Evolutionary conservation across 2,329 filamentous ascomycete genomes (phyloP).

Genomic region (Clonostachys chloroleuca): DNA sequence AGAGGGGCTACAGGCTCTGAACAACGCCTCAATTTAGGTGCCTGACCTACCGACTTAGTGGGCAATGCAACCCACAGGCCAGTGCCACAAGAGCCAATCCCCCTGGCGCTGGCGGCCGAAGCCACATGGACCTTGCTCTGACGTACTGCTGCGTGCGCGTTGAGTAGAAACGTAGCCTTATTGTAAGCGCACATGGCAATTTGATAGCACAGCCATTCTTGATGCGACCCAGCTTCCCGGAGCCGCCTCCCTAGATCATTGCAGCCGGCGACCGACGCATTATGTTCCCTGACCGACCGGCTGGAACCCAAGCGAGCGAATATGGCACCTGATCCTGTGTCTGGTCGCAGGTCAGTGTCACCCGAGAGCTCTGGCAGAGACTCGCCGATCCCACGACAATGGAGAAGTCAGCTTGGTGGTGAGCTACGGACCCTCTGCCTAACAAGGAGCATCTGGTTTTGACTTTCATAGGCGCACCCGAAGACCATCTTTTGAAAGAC

Average conservation of each 20-base stretch:
- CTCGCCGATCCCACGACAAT: slow-evolving; percentile 70
- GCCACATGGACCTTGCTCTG: too few relatives aligned
- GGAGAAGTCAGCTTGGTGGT: slow-evolving; percentile 72
- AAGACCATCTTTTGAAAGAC: slow-evolving; percentile 55
- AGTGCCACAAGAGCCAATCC: too few relatives aligned
- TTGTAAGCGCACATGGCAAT: not conserved
- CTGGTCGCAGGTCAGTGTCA: slow-evolving; percentile 57
- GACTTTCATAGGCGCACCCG: slow-evolving; percentile 17
- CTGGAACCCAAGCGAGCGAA: slow-evolving; percentile 16
- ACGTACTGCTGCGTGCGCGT: too few relatives aligned
- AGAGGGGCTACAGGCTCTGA: too few relatives aligned
- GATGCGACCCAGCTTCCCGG: too few relatives aligned
- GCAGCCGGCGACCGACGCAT: not conserved
- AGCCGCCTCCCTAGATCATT: too few relatives aligned
- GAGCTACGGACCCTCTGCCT: slow-evolving; percentile 16
- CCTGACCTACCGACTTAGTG: too few relatives aligned
- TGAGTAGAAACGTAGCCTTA: slow-evolving; percentile 15
- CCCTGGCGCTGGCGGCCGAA: too few relatives aligned
- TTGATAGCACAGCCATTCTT: too few relatives aligned
- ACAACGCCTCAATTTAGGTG: too few relatives aligned
- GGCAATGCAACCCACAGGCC: too few relatives aligned
- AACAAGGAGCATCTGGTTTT: slow-evolving; percentile 5
- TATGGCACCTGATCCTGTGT: slow-evolving; percentile 62
- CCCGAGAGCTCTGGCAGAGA: slow-evolving; percentile 81
- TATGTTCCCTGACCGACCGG: slow-evolving; percentile 12